These are phyloP conservation scores for Ceratocystis harringtonii DNA, from an alignment of 2,329 filamentous ascomycete species.

Conservation along the genomic window DNA sequence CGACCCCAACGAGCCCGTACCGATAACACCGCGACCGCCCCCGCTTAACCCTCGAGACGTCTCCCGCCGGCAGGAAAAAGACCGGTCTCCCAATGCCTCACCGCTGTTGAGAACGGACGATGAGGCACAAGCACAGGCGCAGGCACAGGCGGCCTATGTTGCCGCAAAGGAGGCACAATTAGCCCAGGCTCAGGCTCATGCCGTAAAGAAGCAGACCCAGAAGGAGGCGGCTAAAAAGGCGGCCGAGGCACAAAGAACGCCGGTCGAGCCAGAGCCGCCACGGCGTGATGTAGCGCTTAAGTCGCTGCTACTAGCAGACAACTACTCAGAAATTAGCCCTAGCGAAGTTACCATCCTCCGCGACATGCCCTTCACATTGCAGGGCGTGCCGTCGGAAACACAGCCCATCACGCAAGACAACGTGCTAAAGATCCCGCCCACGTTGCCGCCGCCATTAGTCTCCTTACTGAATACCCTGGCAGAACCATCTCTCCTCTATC, in stretches of 20 bases:
- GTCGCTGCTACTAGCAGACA: slow-evolving; percentile 41
- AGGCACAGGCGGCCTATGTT: slow-evolving; percentile 24
- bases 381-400: slow-evolving; percentile 78
- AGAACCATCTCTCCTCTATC: slow-evolving; percentile 86
- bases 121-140: slow-evolving; percentile 21
- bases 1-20: slow-evolving; percentile 37
- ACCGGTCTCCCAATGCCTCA: slow-evolving; percentile 26
- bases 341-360: slow-evolving; percentile 52
- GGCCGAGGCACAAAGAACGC: slow-evolving; percentile 17
- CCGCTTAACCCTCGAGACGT: slow-evolving; percentile 27
- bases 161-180: slow-evolving; percentile 29
- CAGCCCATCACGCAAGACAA: slow-evolving; percentile 58
- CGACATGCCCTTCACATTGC: slow-evolving; percentile 82
- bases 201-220: slow-evolving; percentile 12
- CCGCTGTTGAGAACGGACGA: slow-evolving; percentile 31
- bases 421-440: slow-evolving; percentile 59
- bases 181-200: slow-evolving; percentile 19
- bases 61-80: slow-evolving; percentile 26
- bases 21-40: slow-evolving; percentile 27
- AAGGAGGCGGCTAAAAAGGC: slow-evolving; percentile 25
- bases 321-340: slow-evolving; percentile 42
- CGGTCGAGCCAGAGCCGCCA: slow-evolving; percentile 22
- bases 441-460: slow-evolving; percentile 68
- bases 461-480: slow-evolving; percentile 79
- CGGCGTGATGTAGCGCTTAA: slow-evolving; percentile 41